Base-by-base conservation (phyloP, 2,329 filamentous ascomycete genomes). In the Mycosphaerella sp. region DNA sequence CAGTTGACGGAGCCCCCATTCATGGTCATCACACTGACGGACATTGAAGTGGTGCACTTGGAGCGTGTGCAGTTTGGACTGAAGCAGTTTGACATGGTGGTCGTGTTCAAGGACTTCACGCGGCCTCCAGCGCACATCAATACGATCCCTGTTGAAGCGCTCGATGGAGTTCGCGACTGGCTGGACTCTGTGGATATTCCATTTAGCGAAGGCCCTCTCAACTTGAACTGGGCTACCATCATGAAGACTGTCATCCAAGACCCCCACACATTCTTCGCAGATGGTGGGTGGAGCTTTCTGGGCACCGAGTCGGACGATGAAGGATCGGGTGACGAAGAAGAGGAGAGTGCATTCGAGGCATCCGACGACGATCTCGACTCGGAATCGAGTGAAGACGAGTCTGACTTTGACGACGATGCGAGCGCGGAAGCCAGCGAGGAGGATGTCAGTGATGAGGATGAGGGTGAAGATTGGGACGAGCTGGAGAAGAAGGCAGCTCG, bases 181-280 rank as follows among this genome's bases (percentile, higher is more conserved):
- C 81, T 98, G 8, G 92, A 98, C 72, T 91, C 86, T 1, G 91
- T 93, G 45, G 92, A 98, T 67, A 95, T 98, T 67, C 85, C 93
- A 14, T 97, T 85, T 76, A 87, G 84, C 10, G 95, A 98, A 72
- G 93, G 93, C 54, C 93, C 92, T 1, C 83, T 98, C 63, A 98
- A 98, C 75, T 80, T 98, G 54, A 97, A 97, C 78, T 98, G 93
- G 93, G 87, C 88, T 9, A 95, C 91, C 12, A 98, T 98, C 69
- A 98, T 98, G 90, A 98, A 98, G 80, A 98, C 93, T 0, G 91
- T 98, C 26, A 92, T 87, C 17, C 85, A 87, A 36, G 91, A 98
- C 69, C 89, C 93, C 2, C 92, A 98, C 69, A 83, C 86, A 64
- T 98, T 98, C 82, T 98, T 96, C 72, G 82, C 80, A 3, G 92